These are phyloP conservation scores for Shiraia bambusicola DNA, from an alignment of 2,329 filamentous ascomycete species.

Conservation along the genomic window DNA sequence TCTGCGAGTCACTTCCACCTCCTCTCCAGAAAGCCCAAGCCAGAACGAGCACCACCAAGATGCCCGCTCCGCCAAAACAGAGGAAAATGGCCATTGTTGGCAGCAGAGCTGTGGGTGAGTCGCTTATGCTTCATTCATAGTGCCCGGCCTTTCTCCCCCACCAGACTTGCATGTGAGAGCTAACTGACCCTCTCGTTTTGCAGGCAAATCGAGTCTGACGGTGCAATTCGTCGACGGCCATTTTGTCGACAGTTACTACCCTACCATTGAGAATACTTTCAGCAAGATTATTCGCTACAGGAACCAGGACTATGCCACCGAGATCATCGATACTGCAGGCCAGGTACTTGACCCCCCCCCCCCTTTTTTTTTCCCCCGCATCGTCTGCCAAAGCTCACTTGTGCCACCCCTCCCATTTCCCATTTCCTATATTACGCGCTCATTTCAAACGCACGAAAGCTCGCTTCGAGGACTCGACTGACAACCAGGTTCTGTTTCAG, in stretches of 20 bases:
- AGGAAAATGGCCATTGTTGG: slow-evolving; percentile 95
- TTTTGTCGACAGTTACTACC: slow-evolving; percentile 99
- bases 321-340: slow-evolving; percentile 97
- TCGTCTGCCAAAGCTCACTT: slow-evolving; percentile 14
- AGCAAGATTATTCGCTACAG: slow-evolving; percentile 93
- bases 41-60: slow-evolving; percentile 36
- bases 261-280: slow-evolving; percentile 98
- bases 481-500: slow-evolving; percentile 48
- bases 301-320: slow-evolving; percentile 88
- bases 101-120: slow-evolving; percentile 83
- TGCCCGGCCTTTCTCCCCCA: too few species aligned
- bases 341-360: slow-evolving; percentile 62
- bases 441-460: slow-evolving; percentile 5
- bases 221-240: slow-evolving; percentile 97
- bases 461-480: slow-evolving; percentile 18
- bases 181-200: slow-evolving; percentile 6
- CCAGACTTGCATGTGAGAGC: slow-evolving; percentile 3
- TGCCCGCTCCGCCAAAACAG: slow-evolving; percentile 73
- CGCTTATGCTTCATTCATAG: slow-evolving; percentile 15
- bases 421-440: not conserved
- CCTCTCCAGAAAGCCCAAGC: slow-evolving; percentile 16
- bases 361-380: slow-evolving; percentile 22
- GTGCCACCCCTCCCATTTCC: slow-evolving; percentile 14
- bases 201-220: slow-evolving; percentile 96
- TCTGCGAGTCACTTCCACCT: slow-evolving; percentile 17